A percentile compares a stretch with the other conserved stretches of the same genome.
These are phyloP conservation scores for apple (Malus domestica) DNA, from an alignment of 306 rosid genomes.

Conservation along the genomic window ASM211411v1 NC_041796.1:27390001-27390500, in stretches of 20 bases:
- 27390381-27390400: slow-evolving; percentile 62
- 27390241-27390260: slow-evolving; percentile 51
- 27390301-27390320: slow-evolving; percentile 56
- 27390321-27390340: slow-evolving; percentile 36
- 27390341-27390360: slow-evolving; percentile 42
- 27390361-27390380: slow-evolving; percentile 62
- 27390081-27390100: slow-evolving; percentile 55
- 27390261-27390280: slow-evolving; percentile 47
- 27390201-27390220: slow-evolving; percentile 64
- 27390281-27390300: slow-evolving; percentile 59
- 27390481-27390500: slow-evolving; percentile 55
- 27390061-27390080: slow-evolving; percentile 26
- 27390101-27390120: slow-evolving; percentile 34
- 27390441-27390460: slow-evolving; percentile 55
- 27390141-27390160: slow-evolving; percentile 34
- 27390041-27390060: slow-evolving; percentile 25
- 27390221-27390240: slow-evolving; percentile 28
- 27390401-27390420: slow-evolving; percentile 36
- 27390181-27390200: slow-evolving; percentile 46
- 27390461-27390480: slow-evolving; percentile 27
- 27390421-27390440: slow-evolving; percentile 74
- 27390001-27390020: slow-evolving; percentile 43
- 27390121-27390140: slow-evolving; percentile 56
- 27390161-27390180: slow-evolving; percentile 55
- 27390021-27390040: slow-evolving; percentile 22